phyloP scores from a whole-genome alignment of 2,329 filamentous ascomycete species.

The Beauveria sp. region DNA sequence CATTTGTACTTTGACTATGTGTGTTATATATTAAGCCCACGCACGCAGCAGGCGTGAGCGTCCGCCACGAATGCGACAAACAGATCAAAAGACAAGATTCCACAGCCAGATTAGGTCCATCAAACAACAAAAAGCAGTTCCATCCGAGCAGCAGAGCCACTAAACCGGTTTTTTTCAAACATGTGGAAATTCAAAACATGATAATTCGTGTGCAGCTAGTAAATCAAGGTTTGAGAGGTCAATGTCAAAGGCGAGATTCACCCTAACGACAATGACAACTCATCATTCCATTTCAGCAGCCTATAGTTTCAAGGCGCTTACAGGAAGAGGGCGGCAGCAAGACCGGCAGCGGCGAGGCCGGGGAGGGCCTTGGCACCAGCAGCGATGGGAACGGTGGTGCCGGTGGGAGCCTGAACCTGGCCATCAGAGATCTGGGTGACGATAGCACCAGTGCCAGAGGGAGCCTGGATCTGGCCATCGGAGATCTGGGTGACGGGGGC shows the following conservation, averaged over 20 bases:
- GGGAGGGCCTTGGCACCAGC: slow-evolving; percentile 16
- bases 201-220: neutral
- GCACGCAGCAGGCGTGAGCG: neutral
- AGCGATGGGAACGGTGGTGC: slow-evolving; percentile 4
- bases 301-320: slow-evolving; percentile 9
- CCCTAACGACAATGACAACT: neutral
- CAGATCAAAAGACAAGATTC: neutral
- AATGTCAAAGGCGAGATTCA: neutral
- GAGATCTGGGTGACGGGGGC: slow-evolving; percentile 18
- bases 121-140: neutral
- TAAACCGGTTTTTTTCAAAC: slow-evolving; percentile 1
- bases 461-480: slow-evolving; percentile 17
- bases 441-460: slow-evolving; percentile 20
- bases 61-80: slow-evolving; percentile 4
- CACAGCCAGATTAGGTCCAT: slow-evolving; percentile 4
- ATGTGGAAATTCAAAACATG: neutral
- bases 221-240: neutral
- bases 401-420: slow-evolving; percentile 22
- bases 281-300: neutral
- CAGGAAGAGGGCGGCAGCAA: slow-evolving; percentile 12
- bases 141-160: slow-evolving; percentile 3
- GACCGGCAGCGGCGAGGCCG: slow-evolving; percentile 7
- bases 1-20: slow-evolving; percentile 13
- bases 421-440: slow-evolving; percentile 26
- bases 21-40: slow-evolving; percentile 11